Evolutionary conservation across 2,329 filamentous ascomycete genomes (phyloP).

Genomic region (Orbilia javanica): DNA sequence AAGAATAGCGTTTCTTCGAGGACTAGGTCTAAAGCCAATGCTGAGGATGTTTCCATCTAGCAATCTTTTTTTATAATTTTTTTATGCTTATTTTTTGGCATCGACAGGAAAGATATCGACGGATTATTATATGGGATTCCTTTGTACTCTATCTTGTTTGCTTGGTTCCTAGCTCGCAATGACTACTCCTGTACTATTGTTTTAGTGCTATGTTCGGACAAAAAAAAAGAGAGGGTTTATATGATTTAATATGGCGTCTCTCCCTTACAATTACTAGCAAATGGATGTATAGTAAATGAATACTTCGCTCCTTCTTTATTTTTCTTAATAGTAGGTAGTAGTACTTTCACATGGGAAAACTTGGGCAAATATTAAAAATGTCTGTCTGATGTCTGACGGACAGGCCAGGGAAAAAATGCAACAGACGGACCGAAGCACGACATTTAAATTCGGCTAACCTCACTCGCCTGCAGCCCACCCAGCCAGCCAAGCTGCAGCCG

Average conservation of each 20-base stretch:
- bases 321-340: neutral
- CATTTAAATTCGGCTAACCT: slow-evolving; percentile 32
- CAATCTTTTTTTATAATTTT: too few relatives aligned
- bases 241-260: slow-evolving; percentile 27
- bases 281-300: slow-evolving; percentile 38
- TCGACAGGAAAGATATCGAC: too few relatives aligned
- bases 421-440: slow-evolving; percentile 4
- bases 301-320: neutral
- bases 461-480: neutral
- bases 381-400: too few relatives aligned
- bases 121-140: too few relatives aligned
- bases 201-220: slow-evolving; percentile 2
- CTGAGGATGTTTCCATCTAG: slow-evolving; percentile 28
- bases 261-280: slow-evolving; percentile 8
- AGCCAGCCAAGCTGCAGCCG: neutral
- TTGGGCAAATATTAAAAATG: too few relatives aligned
- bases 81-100: too few relatives aligned
- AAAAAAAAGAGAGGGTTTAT: too few relatives aligned
- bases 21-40: slow-evolving; percentile 42
- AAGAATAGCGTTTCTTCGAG: slow-evolving; percentile 42
- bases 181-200: neutral
- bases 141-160: too few relatives aligned
- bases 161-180: neutral
- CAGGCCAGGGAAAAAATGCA: slow-evolving; percentile 5
- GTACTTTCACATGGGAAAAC: slow-evolving; percentile 1